A percentile compares a stretch with the other conserved stretches of the same genome.
phyloP scores from a whole-genome alignment of 345 rosid genomes.

The Theobroma cacao region DNA sequence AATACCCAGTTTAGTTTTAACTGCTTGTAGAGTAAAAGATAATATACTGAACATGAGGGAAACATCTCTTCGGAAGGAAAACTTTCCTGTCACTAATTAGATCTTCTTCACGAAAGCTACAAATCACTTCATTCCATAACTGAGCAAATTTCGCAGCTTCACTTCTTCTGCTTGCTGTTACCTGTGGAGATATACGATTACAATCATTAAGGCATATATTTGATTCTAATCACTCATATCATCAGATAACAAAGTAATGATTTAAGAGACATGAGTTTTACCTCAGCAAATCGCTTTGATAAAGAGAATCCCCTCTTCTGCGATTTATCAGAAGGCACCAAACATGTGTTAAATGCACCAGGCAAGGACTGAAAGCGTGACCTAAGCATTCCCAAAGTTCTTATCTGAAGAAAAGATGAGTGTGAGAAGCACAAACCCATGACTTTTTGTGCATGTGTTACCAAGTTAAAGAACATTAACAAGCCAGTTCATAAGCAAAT shows the following conservation, averaged over 20 bases:
- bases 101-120: slow-evolving; percentile 98
- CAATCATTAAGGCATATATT: slow-evolving; percentile 3
- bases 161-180: slow-evolving; percentile 81
- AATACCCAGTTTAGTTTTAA: slow-evolving; percentile 23
- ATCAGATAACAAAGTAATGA: not conserved
- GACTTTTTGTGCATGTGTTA: not conserved
- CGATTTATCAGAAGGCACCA: slow-evolving; percentile 84
- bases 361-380: slow-evolving; percentile 95
- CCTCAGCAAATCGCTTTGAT: slow-evolving; percentile 84
- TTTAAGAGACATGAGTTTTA: slow-evolving; percentile 24
- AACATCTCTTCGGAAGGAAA: slow-evolving; percentile 11
- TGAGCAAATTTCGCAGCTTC: slow-evolving; percentile 99
- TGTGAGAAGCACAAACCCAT: not conserved
- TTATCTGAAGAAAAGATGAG: slow-evolving; percentile 47
- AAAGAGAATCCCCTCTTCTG: slow-evolving; percentile 84
- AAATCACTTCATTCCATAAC: slow-evolving; percentile 94
- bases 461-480: not conserved
- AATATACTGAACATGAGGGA: slow-evolving; percentile 8
- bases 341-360: slow-evolving; percentile 77
- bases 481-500: not conserved
- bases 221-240: slow-evolving; percentile 12
- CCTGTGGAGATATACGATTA: slow-evolving; percentile 42
- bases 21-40: slow-evolving; percentile 9
- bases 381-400: slow-evolving; percentile 93
- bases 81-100: slow-evolving; percentile 89